Base-by-base conservation (phyloP, 2,329 filamentous ascomycete genomes). In the Arthrinium phaeospermum region DNA sequence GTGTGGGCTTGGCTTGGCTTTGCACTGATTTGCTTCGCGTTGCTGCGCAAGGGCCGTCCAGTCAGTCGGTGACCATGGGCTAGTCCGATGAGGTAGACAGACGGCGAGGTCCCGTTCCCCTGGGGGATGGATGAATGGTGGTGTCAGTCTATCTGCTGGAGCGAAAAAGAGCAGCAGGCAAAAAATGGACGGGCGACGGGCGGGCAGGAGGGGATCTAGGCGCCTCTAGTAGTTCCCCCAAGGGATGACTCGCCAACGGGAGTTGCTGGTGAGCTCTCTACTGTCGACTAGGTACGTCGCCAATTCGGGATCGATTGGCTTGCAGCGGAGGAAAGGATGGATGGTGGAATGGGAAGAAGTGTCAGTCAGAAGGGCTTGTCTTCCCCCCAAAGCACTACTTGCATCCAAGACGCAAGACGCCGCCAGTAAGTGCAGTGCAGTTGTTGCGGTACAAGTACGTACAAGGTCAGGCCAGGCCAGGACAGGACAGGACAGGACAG, bases 191-290 rank as follows among this genome's bases (percentile, higher is more conserved):
- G 46, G 46, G 46, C 46, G 46, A 37, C 67, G 67, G 67, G 45
- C 45, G 67, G 67, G 45, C 45, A 45, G 49, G 27, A 46, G 67
- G 67, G 67, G 67, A 68, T 47, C 67, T 68, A 68, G 67, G 67
- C 67, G 67, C 47, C 57, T 69, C 67, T 69, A 69, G 67, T 69
- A 69, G 57, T 64, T 41, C 34, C 22, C 57, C 27, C 45, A 69
- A 34, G 67, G 47, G 67, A 47, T 49, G 67, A 41, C 30, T 69
- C 67, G 67, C 67, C 67, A 68, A 68, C 67, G 67, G 67, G 67
- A 46, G 44, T 49, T 69, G 27, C 30, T 30, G 67, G 67, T 34
- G 67, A 49, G 61, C 34, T 64, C n/a, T 64, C 53, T 64, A 4
- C 34, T 64, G 12, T 64, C 22, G n/a, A 64, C 57, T 41, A 41